These are phyloP conservation scores for Gynandropsis gynandra DNA, from an alignment of 345 rosid genomes.

Conservation along the genomic window DNA sequence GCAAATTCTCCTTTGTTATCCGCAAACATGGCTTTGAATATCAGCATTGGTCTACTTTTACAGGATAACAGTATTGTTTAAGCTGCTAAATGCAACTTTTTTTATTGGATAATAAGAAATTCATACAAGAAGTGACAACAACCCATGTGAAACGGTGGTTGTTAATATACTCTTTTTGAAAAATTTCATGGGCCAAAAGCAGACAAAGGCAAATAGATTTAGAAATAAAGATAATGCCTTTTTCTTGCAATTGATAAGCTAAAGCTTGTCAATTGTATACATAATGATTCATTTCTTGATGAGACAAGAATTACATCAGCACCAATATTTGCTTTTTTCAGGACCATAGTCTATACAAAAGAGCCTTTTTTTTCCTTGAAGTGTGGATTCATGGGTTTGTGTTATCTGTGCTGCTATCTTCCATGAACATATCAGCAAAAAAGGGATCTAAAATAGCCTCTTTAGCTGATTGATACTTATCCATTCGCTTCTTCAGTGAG, in stretches of 20 bases:
- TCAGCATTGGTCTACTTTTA: background rate
- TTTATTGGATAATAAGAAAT: slow-evolving; percentile 26
- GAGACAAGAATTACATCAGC: no score
- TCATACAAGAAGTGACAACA: slow-evolving; percentile 29
- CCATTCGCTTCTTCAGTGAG: slow-evolving; percentile 72
- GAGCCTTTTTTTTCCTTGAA: no score
- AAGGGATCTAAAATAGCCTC: slow-evolving; percentile 74
- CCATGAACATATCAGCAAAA: slow-evolving; percentile 47
- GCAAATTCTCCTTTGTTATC: no score
- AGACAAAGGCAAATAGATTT: slow-evolving; percentile 4
- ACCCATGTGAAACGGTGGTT: slow-evolving; percentile 26
- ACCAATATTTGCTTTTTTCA: background rate
- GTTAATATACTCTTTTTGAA: slow-evolving; percentile 22
- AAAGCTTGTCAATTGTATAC: no score
- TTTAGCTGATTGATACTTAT: slow-evolving; percentile 64
- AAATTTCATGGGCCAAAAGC: slow-evolving; percentile 23
- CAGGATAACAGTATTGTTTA: background rate
- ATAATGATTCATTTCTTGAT: no score
- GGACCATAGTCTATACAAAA: background rate
- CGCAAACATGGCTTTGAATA: no score
- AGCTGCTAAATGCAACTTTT: background rate
- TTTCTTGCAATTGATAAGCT: no score
- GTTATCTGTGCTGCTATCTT: slow-evolving; percentile 14
- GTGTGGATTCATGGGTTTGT: background rate
- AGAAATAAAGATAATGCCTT: no score